Conservation (phyloP, 768 basidiomycete genomes). For the Clavulina sp. region DNA sequence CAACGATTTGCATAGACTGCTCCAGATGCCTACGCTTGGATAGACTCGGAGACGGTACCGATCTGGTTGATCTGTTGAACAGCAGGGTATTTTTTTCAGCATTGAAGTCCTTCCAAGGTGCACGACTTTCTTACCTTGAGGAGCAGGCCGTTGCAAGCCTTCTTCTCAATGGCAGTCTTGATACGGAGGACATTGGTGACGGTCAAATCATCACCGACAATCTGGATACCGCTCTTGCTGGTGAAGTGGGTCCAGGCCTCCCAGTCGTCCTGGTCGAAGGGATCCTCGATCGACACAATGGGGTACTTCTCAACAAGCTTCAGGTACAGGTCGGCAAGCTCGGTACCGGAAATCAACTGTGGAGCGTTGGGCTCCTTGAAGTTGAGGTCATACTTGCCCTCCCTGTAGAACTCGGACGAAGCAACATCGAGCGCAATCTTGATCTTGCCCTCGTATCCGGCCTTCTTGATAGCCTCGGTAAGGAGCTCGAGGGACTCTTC, state of each 20-base stretch:
- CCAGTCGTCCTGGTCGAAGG: conserved; percentile 99
- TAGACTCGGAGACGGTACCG: conserved; percentile 95
- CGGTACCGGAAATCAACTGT: conserved; percentile 84
- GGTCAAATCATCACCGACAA: conserved; percentile 91
- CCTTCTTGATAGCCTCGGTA: conserved; percentile 90
- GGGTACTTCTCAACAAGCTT: conserved; percentile 82
- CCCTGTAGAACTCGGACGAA: conserved; percentile 98
- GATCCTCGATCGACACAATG: conserved; percentile 90
- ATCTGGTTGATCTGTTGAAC: conserved; percentile 76
- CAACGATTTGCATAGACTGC: neutral
- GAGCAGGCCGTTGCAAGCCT: conserved; percentile 95
- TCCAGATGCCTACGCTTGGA: conserved; percentile 69
- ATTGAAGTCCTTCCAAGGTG: neutral
- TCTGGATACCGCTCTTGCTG: conserved; percentile 58
- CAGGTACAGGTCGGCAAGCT: conserved; percentile 89
- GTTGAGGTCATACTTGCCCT: conserved; percentile 93
- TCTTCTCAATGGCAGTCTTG: conserved; percentile 98
- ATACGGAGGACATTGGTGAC: conserved; percentile 96
- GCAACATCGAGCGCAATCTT: conserved; percentile 98
- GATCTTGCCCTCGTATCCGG: conserved; percentile 96
- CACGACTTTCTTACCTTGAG: conserved; percentile 47
- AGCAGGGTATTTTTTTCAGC: too few species aligned
- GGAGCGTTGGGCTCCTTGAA: conserved; percentile 99
- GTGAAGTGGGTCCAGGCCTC: conserved; percentile 95
- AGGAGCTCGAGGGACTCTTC: conserved; percentile 96